Evolutionary conservation across 306 rosid genomes (phyloP), one percentile per base, ranked within the genome.

Genomic region (Casuarina glauca): DNA sequence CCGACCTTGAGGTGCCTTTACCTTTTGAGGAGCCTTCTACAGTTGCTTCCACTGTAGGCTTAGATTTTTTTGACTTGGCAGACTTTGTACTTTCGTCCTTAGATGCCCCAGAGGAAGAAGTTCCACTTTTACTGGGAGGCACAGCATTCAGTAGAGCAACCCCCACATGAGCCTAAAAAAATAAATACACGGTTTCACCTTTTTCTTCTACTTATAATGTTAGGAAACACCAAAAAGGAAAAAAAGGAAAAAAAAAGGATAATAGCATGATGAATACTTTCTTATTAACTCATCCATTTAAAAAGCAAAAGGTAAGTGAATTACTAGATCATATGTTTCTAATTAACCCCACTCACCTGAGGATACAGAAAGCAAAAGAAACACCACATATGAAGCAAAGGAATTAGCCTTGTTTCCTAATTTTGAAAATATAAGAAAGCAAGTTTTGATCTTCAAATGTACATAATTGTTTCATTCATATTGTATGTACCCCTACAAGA

Each of bases 121-220:
- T 89, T 48, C 86, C 84, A 62, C 86, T 84, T 83, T 84, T 87
- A 79, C 82, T 72, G 41, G 99, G 99, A 74, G 94, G 91, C 55
- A 88, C 74, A 1, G 94, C 98, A 81, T 96, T 96, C 81, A 96
- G 81, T 63, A 96, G 87, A 79, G 98, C 99, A 80, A 96, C 90
- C 74, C 99, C 99, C 35, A 93, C 99, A 68, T 96, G 87, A 72
- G 99, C 98, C 97, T 95, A 67, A 42, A 67, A 19, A 17, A 66
- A 64, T 3, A 75, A 85, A 87, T 79, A 83, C 8, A 78, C 11
- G 79, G 15, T 60, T 39, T 44, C 76, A n/a, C 10, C 2, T 15
- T 63, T 70, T 70, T 36, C 62, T 57, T 57, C 66, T 66, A 70
- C 78, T 69, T 69, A 43, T 57, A 32, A 53, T 67, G 52, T 80